Conservation (phyloP, 2,329 filamentous ascomycete species). For the Diplocarpon mali region DNA sequence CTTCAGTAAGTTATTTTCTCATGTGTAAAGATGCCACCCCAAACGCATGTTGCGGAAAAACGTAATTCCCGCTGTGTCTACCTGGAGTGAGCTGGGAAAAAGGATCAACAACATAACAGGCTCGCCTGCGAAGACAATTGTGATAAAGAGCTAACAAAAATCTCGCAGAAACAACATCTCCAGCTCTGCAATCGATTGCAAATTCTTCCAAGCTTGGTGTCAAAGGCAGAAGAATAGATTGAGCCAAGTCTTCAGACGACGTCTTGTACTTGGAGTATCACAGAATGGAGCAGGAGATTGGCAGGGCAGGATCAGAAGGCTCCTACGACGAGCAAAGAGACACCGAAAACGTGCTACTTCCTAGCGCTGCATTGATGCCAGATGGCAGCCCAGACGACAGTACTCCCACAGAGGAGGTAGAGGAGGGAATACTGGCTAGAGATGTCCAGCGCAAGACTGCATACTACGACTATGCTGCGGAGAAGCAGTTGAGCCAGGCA, state of each 20-base stretch:
- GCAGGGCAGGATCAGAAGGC: conserved; percentile 11
- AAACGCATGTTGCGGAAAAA: no score
- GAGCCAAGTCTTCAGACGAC: neutral
- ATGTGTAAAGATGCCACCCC: neutral
- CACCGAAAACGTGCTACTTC: conserved; percentile 18
- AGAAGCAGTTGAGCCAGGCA: conserved; percentile 87
- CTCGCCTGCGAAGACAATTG: neutral
- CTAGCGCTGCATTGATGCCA: conserved; percentile 19
- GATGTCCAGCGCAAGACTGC: conserved; percentile 62
- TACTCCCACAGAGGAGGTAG: conserved; percentile 14
- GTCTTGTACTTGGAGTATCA: conserved; percentile 1
- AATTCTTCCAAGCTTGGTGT: neutral
- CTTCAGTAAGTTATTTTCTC: neutral
- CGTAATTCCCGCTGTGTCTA: no score
- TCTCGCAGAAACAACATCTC: neutral
- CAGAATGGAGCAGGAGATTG: conserved; percentile 5
- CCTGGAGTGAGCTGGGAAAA: conserved; percentile 1
- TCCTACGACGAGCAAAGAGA: conserved; percentile 14
- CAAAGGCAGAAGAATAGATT: no score
- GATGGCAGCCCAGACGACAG: conserved; percentile 18
- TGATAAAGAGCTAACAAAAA: neutral
- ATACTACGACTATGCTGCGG: conserved; percentile 85
- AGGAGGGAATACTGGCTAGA: conserved; percentile 44
- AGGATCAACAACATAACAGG: neutral
- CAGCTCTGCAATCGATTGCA: neutral